Evolutionary conservation across 306 rosid species (phyloP).

Genomic region (barrel medic (Medicago truncatula)): DNA sequence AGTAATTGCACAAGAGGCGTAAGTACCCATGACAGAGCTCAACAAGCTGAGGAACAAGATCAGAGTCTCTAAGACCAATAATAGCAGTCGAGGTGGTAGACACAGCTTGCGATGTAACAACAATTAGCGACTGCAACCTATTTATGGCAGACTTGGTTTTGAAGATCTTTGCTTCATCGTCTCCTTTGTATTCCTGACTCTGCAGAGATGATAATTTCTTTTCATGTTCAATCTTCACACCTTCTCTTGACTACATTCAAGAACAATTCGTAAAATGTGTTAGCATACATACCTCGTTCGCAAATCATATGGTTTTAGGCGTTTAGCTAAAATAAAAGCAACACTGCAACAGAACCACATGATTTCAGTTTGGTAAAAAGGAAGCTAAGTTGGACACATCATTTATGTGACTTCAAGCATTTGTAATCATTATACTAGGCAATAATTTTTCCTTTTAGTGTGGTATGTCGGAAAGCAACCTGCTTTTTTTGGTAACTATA

Average conservation of each 20-base stretch:
- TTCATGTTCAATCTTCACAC: constrained; percentile 89
- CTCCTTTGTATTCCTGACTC: constrained; percentile 93
- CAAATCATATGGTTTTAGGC: constrained; percentile 38
- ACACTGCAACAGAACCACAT: constrained; percentile 23
- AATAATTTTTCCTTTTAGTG: constrained; percentile 18
- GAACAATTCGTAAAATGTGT: constrained; percentile 42
- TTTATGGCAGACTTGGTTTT: constrained; percentile 90
- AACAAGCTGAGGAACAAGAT: constrained; percentile 95
- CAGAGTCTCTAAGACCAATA: constrained; percentile 79
- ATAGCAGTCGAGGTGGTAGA: constrained; percentile 89
- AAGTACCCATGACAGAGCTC: constrained; percentile 95
- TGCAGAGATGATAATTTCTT: constrained; percentile 82
- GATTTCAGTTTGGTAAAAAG: constrained; percentile 39
- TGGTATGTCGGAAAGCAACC: constrained; percentile 31
- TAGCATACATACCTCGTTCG: constrained; percentile 42
- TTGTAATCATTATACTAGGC: constrained; percentile 29
- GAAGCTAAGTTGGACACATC: constrained; percentile 17
- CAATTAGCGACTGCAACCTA: constrained; percentile 81
- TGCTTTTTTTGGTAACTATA: constrained; percentile 26
- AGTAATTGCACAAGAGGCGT: constrained; percentile 41
- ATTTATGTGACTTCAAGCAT: constrained; percentile 36
- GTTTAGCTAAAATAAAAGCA: constrained; percentile 47
- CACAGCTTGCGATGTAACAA: constrained; percentile 97
- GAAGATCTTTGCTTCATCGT: constrained; percentile 82
- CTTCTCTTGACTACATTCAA: constrained; percentile 81